Conservation (phyloP, 805 yeast genomes). For the Saturnispora sanitii region DNA sequence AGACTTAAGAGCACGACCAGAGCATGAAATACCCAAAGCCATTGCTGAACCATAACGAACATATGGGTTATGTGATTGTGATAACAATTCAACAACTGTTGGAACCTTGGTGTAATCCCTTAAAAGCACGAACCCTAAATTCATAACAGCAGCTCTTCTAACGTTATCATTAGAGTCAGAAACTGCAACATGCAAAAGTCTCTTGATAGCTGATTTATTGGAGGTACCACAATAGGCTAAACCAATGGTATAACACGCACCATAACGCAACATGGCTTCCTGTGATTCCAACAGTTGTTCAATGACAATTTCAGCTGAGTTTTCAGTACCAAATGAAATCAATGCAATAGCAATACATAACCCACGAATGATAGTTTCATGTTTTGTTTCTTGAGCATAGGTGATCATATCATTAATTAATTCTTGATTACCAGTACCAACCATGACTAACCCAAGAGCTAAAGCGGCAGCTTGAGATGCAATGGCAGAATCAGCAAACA, state of each 20-base stretch:
- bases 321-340: constrained; percentile 78
- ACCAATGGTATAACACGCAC: constrained; percentile 91
- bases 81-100: constrained; percentile 81
- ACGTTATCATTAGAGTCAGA: constrained; percentile 95
- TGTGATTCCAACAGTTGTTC: constrained; percentile 61
- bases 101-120: constrained; percentile 93
- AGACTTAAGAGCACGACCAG: constrained; percentile 80
- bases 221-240: constrained; percentile 97
- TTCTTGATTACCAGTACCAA: constrained; percentile 72
- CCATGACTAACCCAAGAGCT: constrained; percentile 92
- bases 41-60: constrained; percentile 97
- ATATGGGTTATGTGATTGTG: constrained; percentile 95
- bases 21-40: constrained; percentile 95
- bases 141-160: constrained; percentile 89
- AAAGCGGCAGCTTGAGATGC: constrained; percentile 96
- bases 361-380: constrained; percentile 92
- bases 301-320: constrained; percentile 61
- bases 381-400: constrained; percentile 92
- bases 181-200: constrained; percentile 84
- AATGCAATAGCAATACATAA: constrained; percentile 83
- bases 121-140: constrained; percentile 81
- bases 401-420: constrained; percentile 73
- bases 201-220: constrained; percentile 75
- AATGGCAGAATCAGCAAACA: constrained; percentile 84
- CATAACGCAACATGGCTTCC: constrained; percentile 80